Evolutionary conservation across 78 protist species (phyloP).

Genomic region (Speleostelium caveatum): DNA sequence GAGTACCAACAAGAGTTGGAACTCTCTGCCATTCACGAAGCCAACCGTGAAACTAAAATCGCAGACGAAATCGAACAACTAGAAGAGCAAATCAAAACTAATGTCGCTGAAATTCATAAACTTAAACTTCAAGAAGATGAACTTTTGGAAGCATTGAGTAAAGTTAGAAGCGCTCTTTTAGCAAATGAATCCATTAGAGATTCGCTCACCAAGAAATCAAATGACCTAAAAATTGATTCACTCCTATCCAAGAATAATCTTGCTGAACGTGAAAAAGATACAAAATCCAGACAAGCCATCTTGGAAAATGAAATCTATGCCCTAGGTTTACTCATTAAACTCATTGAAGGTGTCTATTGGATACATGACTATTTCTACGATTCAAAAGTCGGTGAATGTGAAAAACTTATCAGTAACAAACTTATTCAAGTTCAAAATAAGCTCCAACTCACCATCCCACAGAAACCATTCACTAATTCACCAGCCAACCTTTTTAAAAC

Average conservation of each 20-base stretch:
- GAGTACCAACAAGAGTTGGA: constrained; percentile 14
- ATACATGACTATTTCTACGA: constrained; percentile 57
- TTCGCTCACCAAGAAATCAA: constrained; percentile 10
- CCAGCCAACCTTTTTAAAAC: constrained; percentile 33
- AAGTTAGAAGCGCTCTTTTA: constrained; percentile 15
- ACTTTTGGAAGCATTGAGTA: neutral
- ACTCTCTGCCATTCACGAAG: neutral
- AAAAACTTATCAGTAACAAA: constrained; percentile 26
- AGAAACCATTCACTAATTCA: constrained; percentile 6
- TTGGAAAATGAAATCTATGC: constrained; percentile 57
- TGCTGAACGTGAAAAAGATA: constrained; percentile 11
- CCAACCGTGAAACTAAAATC: neutral
- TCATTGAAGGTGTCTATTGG: constrained; percentile 64
- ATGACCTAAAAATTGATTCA: constrained; percentile 30
- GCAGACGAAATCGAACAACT: neutral
- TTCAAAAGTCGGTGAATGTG: constrained; percentile 57
- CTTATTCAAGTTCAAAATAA: neutral
- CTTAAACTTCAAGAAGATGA: constrained; percentile 56
- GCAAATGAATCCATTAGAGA: constrained; percentile 37
- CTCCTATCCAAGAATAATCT: constrained; percentile 13
- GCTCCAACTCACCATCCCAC: neutral
- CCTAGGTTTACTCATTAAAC: neutral
- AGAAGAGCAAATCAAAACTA: constrained; percentile 23
- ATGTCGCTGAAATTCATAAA: constrained; percentile 11
- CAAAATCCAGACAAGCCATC: constrained; percentile 5